phyloP scores from a whole-genome alignment of 495 filamentous ascomycete genomes.

The Neurospora sp. region DNA sequence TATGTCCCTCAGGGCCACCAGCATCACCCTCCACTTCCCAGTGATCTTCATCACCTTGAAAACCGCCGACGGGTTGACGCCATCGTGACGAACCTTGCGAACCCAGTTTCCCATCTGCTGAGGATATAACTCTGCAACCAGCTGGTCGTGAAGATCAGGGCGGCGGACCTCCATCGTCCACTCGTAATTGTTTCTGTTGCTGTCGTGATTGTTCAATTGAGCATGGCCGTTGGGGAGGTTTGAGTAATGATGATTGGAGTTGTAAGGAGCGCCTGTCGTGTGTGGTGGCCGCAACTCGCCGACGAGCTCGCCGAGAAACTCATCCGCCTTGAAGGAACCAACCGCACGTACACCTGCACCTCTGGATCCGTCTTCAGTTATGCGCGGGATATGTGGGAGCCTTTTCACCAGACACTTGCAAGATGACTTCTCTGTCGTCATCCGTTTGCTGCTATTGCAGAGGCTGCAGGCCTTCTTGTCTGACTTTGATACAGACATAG shows the following conservation, averaged over 20 bases:
- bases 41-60: conserved; percentile 15
- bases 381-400: conserved; percentile 12
- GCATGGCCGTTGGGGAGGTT: not conserved
- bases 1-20: conserved; percentile 14
- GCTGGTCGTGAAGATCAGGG: conserved; percentile 13
- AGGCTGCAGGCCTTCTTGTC: conserved; percentile 7
- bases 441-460: conserved; percentile 8
- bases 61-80: conserved; percentile 8
- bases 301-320: conserved; percentile 19
- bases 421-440: not conserved
- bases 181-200: not conserved
- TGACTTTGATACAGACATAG: conserved; percentile 1
- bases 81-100: conserved; percentile 18
- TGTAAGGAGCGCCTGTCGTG: not conserved
- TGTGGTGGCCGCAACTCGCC: conserved; percentile 19
- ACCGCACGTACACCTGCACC: conserved; percentile 14
- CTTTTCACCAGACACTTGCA: conserved; percentile 11
- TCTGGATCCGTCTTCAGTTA: conserved; percentile 10
- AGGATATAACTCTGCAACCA: conserved; percentile 20
- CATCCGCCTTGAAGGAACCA: conserved; percentile 2
- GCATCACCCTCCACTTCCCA: conserved; percentile 16
- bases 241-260: not conserved
- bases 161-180: conserved; percentile 17
- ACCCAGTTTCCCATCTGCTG: conserved; percentile 22
- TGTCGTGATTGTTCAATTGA: not conserved